Base-by-base conservation (phyloP, 1,284 basidiomycete species). In the Moniliophthora roreri region DNA sequence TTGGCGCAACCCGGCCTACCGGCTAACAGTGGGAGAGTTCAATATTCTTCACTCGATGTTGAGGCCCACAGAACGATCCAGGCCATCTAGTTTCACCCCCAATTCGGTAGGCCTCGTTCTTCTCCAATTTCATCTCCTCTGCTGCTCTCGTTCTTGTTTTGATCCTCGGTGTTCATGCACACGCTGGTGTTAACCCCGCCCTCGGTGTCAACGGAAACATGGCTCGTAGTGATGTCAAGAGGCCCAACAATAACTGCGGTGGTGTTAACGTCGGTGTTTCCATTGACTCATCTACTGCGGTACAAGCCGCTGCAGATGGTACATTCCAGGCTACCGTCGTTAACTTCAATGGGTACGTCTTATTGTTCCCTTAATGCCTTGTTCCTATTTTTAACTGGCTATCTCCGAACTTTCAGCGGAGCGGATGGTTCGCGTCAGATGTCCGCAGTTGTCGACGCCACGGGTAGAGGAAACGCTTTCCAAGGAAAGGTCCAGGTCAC, bases 371-470 rank as follows among this genome's bases (percentile, higher is more conserved):
- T 45, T 45, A 32, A n/a, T n/a, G n/a, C n/a, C n/a, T 13, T 4
- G 36, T 28, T 1, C 20, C 41, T 49, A 38, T 37, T 35, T 28
- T 23, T 40, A 7, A 32, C 32, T 2, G 38, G 23, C 20, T 34
- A 39, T 23, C 42, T 24, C 18, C 24, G 42, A 26, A 32, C 48
- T 46, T 41, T 10, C 48, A 78, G 73, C 40, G 73, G 73, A 40
- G 51, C 55, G 3, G 80, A 82, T 62, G 81, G 80, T 28, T 81
- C 80, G 6, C 74, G 77, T n/a, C 65, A 73, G 52, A 69, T 83
- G 48, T 66, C 66, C 10, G 69, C 73, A 23, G 64, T 65, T 16
- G 69, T 78, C 26, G 73, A 76, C 60, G 59, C 73, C 18, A 69
- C 71, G 16, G 75, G 70, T 24, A 67, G 64, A 3, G 75, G 75